Evolutionary conservation across 805 yeast species (phyloP).

Genomic region (Priceomyces castillae): DNA sequence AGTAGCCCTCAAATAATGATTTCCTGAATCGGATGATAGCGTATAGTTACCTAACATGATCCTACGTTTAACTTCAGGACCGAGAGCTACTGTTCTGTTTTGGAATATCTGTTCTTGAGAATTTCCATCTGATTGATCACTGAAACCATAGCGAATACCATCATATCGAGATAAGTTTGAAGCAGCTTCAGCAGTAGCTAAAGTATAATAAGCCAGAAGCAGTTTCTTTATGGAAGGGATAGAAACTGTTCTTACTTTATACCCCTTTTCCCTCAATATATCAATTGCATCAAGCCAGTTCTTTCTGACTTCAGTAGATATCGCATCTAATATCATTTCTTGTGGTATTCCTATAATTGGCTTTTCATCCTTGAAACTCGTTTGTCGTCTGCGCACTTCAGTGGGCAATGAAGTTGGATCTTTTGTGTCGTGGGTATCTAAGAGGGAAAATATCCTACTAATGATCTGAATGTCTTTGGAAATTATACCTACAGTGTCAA

Average conservation of each 20-base stretch:
- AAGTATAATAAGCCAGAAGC: conserved; percentile 78
- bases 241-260: conserved; percentile 60
- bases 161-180: conserved; percentile 89
- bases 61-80: conserved; percentile 79
- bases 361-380: conserved; percentile 11
- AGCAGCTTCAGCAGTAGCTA: conserved; percentile 92
- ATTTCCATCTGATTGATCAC: conserved; percentile 26
- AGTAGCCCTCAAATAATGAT: conserved; percentile 77
- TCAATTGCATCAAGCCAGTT: conserved; percentile 48
- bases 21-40: conserved; percentile 69
- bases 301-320: conserved; percentile 45
- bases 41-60: conserved; percentile 84
- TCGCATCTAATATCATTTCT: conserved; percentile 60
- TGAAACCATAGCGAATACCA: conserved; percentile 79
- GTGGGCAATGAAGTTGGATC: conserved; percentile 73
- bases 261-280: conserved; percentile 45
- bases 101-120: conserved; percentile 22
- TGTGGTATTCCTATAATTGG: conserved; percentile 69
- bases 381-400: conserved; percentile 29
- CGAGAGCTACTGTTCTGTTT: conserved; percentile 69
- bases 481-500: conserved; percentile 91
- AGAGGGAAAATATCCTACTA: conserved; percentile 46
- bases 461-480: conserved; percentile 48
- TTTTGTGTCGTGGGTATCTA: conserved; percentile 62
- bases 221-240: conserved; percentile 66